Base-by-base conservation (phyloP, 1,284 basidiomycete genomes). In the Athelia psychrophila region DNA sequence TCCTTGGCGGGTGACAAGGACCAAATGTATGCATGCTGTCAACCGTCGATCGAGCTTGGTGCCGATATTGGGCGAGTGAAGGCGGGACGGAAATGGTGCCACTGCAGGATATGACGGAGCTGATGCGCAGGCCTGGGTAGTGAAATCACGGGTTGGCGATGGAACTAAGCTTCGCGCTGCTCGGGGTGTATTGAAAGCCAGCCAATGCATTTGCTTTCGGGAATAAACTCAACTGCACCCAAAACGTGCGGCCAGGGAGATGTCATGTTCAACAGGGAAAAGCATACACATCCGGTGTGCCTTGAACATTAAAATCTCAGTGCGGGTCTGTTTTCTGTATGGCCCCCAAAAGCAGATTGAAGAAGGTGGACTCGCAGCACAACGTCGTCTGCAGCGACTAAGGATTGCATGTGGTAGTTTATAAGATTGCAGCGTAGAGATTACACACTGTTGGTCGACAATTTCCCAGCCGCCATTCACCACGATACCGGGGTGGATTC, bases 181-280 rank as follows among this genome's bases (percentile, higher is more conserved):
- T 76, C 71, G 22, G 79, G 73, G 54, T 88, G 79, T 18, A 86
- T 83, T 1, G 94, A 93, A 64, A 91, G 93, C 93, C 94, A 97
- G 60, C 95, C 92, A 18, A 95, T 83, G 1, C 84, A 24, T 76
- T 70, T 54, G 78, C 80, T 35, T 73, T 77, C n/a, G 2, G 77
- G 66, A 44, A 80, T 70, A 52, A 76, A 75, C 15, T 76, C 64
- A 32, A 73, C 81, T 83, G 56, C 40, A 38, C n/a, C 32, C 6
- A 27, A 3, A 23, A 30, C 44, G n/a, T 42, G 6, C n/a, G 6
- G 20, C n/a, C 9, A 42, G n/a, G 16, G 6, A 9, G 27, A 55
- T 27, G 45, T 47, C 48, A 33, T 22, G 44, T 51, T 9, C 24
- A 22, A 5, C 30, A 47, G 10, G 19, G 24, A 32, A 13, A 16